Percentiles rank a stretch among this genome's conserved stretches.
Evolutionary conservation across 2,329 filamentous ascomycete species (phyloP).

Genomic region (Ascochyta lentis): DNA sequence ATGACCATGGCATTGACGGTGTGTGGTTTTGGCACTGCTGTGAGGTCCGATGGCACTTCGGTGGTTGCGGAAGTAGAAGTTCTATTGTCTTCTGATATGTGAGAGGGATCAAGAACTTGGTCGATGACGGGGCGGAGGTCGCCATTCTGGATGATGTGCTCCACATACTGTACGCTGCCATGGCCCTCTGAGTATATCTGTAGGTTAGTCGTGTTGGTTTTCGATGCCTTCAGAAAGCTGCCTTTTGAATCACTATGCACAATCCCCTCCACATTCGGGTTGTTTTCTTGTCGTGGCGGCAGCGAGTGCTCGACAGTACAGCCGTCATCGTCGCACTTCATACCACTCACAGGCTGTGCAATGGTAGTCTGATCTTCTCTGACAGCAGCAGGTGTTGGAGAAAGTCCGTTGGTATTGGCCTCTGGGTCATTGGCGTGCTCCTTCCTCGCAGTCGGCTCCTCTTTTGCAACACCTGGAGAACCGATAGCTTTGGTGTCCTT

Average conservation of each 20-base stretch:
- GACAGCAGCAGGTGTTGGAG: not conserved
- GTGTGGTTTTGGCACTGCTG: slow-evolving; percentile 37
- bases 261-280: not conserved
- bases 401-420: not conserved
- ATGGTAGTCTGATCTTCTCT: not conserved
- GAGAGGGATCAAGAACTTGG: slow-evolving; percentile 61
- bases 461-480: not conserved
- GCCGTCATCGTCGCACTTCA: slow-evolving; percentile 21
- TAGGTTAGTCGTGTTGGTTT: slow-evolving; percentile 41
- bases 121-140: slow-evolving; percentile 72
- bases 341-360: not conserved
- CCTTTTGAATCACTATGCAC: slow-evolving; percentile 12
- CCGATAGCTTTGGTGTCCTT: slow-evolving; percentile 5
- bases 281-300: not conserved
- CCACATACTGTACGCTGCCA: slow-evolving; percentile 78
- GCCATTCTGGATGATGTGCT: slow-evolving; percentile 75
- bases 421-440: not conserved
- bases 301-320: slow-evolving; percentile 13
- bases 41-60: slow-evolving; percentile 34
- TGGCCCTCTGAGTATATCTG: slow-evolving; percentile 64
- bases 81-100: slow-evolving; percentile 33
- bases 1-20: slow-evolving; percentile 75
- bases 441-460: not conserved
- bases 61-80: slow-evolving; percentile 29
- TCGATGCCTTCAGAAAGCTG: slow-evolving; percentile 6